These are phyloP conservation scores for Kodamaea sagamina DNA, from an alignment of 805 yeast genomes.

Conservation along the genomic window DNA sequence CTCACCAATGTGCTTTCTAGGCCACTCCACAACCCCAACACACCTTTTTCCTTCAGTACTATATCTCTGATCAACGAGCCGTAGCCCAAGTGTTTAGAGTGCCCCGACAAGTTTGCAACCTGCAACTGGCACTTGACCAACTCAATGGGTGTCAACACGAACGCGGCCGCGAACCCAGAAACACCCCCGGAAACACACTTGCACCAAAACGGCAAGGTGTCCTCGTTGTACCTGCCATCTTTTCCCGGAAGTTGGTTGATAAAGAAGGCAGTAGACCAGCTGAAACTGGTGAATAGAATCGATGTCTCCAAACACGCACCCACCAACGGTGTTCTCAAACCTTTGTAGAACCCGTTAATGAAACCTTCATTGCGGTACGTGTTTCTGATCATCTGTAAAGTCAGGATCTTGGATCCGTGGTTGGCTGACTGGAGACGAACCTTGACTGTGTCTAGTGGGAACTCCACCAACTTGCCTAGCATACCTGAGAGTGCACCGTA, in stretches of 20 bases:
- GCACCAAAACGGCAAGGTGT: slow-evolving; percentile 38
- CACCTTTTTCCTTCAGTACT: slow-evolving; percentile 49
- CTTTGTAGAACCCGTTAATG: slow-evolving; percentile 72
- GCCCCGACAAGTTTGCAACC: slow-evolving; percentile 46
- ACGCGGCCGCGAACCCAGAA: slow-evolving; percentile 81
- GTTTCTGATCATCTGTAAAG: slow-evolving; percentile 62
- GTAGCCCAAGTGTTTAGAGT: slow-evolving; percentile 31
- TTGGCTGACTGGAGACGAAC: slow-evolving; percentile 71
- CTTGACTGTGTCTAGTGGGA: slow-evolving; percentile 90
- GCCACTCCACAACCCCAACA: slow-evolving; percentile 84
- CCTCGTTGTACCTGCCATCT: slow-evolving; percentile 19
- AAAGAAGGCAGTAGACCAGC: slow-evolving; percentile 38
- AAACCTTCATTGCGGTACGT: slow-evolving; percentile 70
- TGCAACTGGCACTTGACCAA: slow-evolving; percentile 86
- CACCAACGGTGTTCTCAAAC: slow-evolving; percentile 76
- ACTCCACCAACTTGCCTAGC: slow-evolving; percentile 80
- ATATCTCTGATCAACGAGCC: slow-evolving; percentile 38
- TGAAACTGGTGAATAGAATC: slow-evolving; percentile 69
- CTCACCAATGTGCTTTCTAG: slow-evolving; percentile 77
- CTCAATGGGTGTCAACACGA: slow-evolving; percentile 89
- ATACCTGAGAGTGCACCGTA: slow-evolving; percentile 72
- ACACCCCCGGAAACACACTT: slow-evolving; percentile 73
- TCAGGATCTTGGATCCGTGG: slow-evolving; percentile 47
- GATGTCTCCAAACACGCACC: slow-evolving; percentile 94
- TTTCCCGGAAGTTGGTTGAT: slow-evolving; percentile 21